Evolutionary conservation across 1,284 basidiomycete genomes (phyloP), one percentile per base, ranked within the genome.

Genomic region (Hymenochaete sp.): DNA sequence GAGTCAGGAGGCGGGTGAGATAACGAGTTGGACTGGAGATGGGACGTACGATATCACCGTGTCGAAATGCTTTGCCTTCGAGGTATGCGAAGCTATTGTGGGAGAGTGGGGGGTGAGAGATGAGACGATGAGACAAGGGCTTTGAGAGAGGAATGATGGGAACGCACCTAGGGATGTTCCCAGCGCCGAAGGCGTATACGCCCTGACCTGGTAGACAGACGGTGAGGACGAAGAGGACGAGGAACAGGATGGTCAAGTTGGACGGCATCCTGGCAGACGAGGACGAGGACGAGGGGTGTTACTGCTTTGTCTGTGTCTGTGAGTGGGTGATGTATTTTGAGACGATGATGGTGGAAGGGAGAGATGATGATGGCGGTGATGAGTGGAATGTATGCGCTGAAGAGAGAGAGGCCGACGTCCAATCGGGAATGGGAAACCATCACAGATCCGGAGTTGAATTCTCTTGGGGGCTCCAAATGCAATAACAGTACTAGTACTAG

Each of bases 31-130:
- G n/a, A n/a, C n/a, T n/a, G n/a, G n/a, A 37, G 25, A 35, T 42
- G 38, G 9, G 42, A 62, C 77, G 58, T 56, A 88, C 86, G 51
- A 91, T 90, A 62, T 91, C 87, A 29, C 88, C 88, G 60, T 92
- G 88, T 38, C 88, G 68, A 62, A 86, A 91, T 0, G 88, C 88
- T 54, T 73, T 77, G 38, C 85, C 82, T 58, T 86, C 82, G 63
- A 85, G 67, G 59, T 77, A 85, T 8, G 81, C 78, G 57, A 78
- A 84, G 37, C 79, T 82, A 53, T 14, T 13, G 13, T 8, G 19
- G 14, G 14, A 11, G 8, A 35, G 21, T 5, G n/a, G 5, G 5
- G 14, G 6, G 21, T 35, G 32, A 5, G 32, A 5, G 5, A 8
- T n/a, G 32, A 35, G 14, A 6, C 32, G 32, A 19, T n/a, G 13